Base-by-base conservation (phyloP, 1,284 basidiomycete genomes). In the Testicularia cyperi region DNA sequence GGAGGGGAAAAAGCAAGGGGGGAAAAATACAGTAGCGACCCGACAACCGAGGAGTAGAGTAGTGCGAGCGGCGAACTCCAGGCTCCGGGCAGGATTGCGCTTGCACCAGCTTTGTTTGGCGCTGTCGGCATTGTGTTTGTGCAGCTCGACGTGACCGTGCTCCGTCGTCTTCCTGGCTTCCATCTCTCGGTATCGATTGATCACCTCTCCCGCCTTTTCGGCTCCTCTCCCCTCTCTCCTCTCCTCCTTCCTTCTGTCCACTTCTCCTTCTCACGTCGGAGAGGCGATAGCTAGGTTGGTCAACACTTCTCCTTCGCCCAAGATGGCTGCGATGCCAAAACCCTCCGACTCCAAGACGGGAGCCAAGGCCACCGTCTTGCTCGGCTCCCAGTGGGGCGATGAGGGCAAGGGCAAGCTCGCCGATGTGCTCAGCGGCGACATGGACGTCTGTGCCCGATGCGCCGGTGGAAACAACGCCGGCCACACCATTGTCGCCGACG, bases 381-480 rank as follows among this genome's bases (percentile, higher is more conserved):
- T 76, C 38, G 74, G 74, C 9, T 54, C 64, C 29, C 72, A 75
- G 40, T 76, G 74, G 74, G 74, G 74, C 30, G 74, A 76, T 45
- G 74, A 76, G 47, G 74, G 74, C 56, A 76, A 76, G 38, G 70
- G 73, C 40, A 76, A 76, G 61, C 70, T 76, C 37, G 65, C 72
- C 36, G 74, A 76, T 40, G 68, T 76, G 22, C 66, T 76, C 37
- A 56, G 61, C 27, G 88, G 86, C 16, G 84, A 94, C 43, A 84
- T 85, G 67, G 94, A 98, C 77, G 79, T 98, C 74, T 97, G 92
- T 74, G 94, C 92, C 25, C 85, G 94, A 35, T 97, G 92, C 78
- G 94, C 94, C 6, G 94, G 94, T 21, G 95, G 94, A 15, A 97
- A 97, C 81, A 98, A 98, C 77, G 94, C 94, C 30, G 95, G 94